Percentiles rank a stretch among this genome's conserved stretches.
phyloP scores from a whole-genome alignment of 2,329 filamentous ascomycete species.

The Cryphonectria nitschkei region DNA sequence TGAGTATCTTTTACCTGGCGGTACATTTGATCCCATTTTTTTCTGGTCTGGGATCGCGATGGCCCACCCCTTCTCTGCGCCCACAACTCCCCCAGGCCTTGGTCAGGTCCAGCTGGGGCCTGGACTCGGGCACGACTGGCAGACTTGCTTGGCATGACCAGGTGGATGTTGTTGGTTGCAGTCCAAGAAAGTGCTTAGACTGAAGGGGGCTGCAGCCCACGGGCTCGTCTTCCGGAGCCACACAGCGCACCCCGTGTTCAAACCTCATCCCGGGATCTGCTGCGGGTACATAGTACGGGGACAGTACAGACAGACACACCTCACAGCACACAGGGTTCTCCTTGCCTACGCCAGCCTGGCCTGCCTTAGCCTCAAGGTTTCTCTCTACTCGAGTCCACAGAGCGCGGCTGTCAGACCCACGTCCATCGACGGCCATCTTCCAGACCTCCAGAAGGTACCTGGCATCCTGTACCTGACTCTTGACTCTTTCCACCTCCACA shows the following conservation, averaged over 20 bases:
- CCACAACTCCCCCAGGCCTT: constrained; percentile 18
- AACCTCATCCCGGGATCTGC: constrained; percentile 11
- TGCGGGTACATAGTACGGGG: constrained; percentile 1
- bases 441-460: constrained; percentile 17
- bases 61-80: constrained; percentile 17
- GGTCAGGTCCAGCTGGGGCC: background rate
- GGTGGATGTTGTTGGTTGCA: constrained; percentile 11
- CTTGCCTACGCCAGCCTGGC: constrained; percentile 26
- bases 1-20: constrained; percentile 23
- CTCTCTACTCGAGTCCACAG: constrained; percentile 15
- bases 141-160: too few species aligned
- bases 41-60: constrained; percentile 26
- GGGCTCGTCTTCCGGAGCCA: constrained; percentile 10
- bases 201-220: constrained; percentile 12
- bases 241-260: background rate
- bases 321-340: constrained; percentile 22
- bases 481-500: constrained; percentile 15
- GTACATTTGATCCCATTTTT: constrained; percentile 22
- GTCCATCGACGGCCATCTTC: constrained; percentile 18
- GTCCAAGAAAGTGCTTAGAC: constrained; percentile 19
- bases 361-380: constrained; percentile 23
- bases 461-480: constrained; percentile 27
- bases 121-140: too few species aligned
- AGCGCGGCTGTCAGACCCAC: constrained; percentile 26
- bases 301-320: background rate